These are phyloP conservation scores for Brassica incana DNA, from an alignment of 345 rosid species.

Conservation along the genomic window DNA sequence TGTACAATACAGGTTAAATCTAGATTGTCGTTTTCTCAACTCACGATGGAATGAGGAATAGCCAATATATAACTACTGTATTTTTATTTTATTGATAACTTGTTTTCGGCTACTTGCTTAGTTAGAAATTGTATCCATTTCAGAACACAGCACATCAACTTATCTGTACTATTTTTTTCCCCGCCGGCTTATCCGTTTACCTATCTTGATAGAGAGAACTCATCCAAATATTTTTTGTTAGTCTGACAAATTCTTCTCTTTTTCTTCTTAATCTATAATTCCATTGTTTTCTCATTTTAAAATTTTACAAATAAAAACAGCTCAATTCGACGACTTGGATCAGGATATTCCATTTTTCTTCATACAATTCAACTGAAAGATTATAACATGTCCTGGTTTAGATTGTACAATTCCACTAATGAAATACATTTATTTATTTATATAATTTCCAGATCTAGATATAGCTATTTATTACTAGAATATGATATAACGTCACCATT, in stretches of 20 bases:
- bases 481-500: constrained; percentile 12
- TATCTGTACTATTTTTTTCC: not conserved
- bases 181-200: not conserved
- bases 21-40: constrained; percentile 21
- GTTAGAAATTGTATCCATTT: not conserved
- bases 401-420: not conserved
- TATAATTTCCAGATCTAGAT: not conserved
- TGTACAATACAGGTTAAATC: constrained; percentile 11
- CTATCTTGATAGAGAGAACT: not conserved
- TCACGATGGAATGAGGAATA: constrained; percentile 10
- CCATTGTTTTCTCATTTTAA: not conserved
- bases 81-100: not conserved
- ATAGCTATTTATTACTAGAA: constrained; percentile 22
- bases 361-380: constrained; percentile 7
- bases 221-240: not conserved
- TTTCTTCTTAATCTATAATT: not conserved
- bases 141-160: not conserved
- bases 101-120: not conserved
- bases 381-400: constrained; percentile 1
- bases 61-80: not conserved
- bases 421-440: not conserved
- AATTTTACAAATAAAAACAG: not conserved
- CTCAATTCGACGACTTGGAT: not conserved
- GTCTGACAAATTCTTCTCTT: not conserved
- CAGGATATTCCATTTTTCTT: constrained; percentile 20